Percentiles rank a stretch among this genome's conserved stretches.
Evolutionary conservation across 768 basidiomycete genomes (phyloP).

Genomic region (Suillus tomentosus): DNA sequence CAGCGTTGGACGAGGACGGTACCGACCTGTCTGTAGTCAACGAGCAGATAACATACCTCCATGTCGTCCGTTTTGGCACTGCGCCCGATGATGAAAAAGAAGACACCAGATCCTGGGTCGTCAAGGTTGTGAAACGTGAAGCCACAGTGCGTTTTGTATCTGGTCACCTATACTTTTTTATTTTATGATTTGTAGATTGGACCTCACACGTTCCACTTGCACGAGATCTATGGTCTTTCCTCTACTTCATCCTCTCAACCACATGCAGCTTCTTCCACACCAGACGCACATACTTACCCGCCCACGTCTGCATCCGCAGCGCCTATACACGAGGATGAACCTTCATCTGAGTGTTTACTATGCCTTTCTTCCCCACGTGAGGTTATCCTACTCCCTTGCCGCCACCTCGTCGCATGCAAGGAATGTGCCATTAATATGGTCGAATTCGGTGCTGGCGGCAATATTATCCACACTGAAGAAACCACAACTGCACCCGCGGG

Average conservation of each 20-base stretch:
- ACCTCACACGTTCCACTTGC: constrained; percentile 89
- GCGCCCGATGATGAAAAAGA: constrained; percentile 42
- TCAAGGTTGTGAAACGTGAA: constrained; percentile 91
- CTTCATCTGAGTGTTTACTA: constrained; percentile 87
- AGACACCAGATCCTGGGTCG: constrained; percentile 81
- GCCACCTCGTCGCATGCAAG: constrained; percentile 93
- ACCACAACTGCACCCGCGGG: constrained; percentile 30
- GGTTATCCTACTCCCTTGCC: constrained; percentile 90
- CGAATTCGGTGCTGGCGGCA: constrained; percentile 93
- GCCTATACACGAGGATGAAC: constrained; percentile 57
- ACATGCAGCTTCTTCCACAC: constrained; percentile 41
- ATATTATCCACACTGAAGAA: constrained; percentile 62
- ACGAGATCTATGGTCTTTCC: constrained; percentile 92
- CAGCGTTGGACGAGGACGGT: constrained; percentile 78
- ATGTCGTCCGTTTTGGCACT: constrained; percentile 72
- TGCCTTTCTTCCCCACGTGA: constrained; percentile 88
- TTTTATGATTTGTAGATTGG: constrained; percentile 64
- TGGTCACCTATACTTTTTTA: constrained; percentile 9
- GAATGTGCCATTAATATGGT: constrained; percentile 98
- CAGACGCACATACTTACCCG: constrained; percentile 47
- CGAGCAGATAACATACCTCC: constrained; percentile 87
- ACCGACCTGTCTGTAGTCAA: constrained; percentile 69
- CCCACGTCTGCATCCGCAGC: constrained; percentile 36
- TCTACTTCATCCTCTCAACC: constrained; percentile 40
- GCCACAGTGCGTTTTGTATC: constrained; percentile 57